Evolutionary conservation across 192 early-diverging fungal genomes (phyloP).

Genomic region (Phycomyces nitens): DNA sequence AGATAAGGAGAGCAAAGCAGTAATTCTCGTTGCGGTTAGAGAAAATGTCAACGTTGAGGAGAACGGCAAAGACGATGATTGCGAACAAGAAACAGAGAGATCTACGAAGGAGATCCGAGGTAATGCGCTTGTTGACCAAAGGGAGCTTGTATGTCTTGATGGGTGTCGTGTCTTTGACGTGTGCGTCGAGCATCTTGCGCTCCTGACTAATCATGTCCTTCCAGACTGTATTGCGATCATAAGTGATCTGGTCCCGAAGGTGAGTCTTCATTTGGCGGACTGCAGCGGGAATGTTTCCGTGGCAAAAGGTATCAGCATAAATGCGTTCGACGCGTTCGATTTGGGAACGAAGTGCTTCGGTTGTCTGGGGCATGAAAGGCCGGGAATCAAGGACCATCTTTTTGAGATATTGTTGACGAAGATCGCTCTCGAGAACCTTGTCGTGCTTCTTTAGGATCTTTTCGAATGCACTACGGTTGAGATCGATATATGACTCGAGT

Average conservation of each 20-base stretch:
- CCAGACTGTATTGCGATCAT: constrained; percentile 79
- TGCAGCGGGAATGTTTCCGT: constrained; percentile 50
- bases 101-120: neutral
- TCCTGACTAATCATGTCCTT: constrained; percentile 72
- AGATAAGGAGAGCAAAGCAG: constrained; percentile 86
- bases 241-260: constrained; percentile 64
- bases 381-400: constrained; percentile 51
- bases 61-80: constrained; percentile 50
- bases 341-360: constrained; percentile 40
- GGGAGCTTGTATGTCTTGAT: constrained; percentile 30
- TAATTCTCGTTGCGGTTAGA: constrained; percentile 67
- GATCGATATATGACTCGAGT: constrained; percentile 76
- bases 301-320: constrained; percentile 61
- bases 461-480: constrained; percentile 84
- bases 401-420: constrained; percentile 37
- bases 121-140: constrained; percentile 6
- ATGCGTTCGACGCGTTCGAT: constrained; percentile 53
- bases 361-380: constrained; percentile 55
- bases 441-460: constrained; percentile 96
- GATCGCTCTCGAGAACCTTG: constrained; percentile 68
- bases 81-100: constrained; percentile 41
- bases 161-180: constrained; percentile 33
- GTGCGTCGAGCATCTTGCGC: constrained; percentile 45
- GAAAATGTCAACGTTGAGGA: constrained; percentile 62
- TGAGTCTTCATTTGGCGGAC: constrained; percentile 56